Percentiles rank a stretch among this genome's conserved stretches.
These are phyloP conservation scores for Uromyces viciae-fabae DNA, from an alignment of 1,284 basidiomycete species.

Conservation along the genomic window DNA sequence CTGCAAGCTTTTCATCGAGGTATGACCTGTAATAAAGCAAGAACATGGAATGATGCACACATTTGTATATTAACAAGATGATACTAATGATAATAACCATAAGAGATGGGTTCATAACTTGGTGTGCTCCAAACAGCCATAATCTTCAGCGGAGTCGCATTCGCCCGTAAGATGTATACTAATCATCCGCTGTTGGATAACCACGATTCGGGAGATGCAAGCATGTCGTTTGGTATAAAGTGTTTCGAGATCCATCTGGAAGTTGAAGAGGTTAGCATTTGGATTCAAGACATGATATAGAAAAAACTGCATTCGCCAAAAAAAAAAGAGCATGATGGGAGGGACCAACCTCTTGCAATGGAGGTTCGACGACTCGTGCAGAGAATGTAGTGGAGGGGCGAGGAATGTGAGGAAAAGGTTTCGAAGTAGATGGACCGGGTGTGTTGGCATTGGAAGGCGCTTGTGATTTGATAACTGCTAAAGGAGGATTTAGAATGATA, in stretches of 20 bases:
- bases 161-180: slow-evolving; percentile 12
- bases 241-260: slow-evolving; percentile 38
- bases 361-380: slow-evolving; percentile 23
- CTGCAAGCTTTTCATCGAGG: slow-evolving; percentile 13
- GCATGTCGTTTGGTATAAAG: slow-evolving; percentile 34
- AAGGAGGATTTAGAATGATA: too few relatives aligned
- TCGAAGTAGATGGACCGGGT: neutral
- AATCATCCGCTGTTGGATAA: slow-evolving; percentile 24
- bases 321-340: neutral
- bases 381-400: neutral
- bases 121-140: slow-evolving; percentile 21
- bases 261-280: neutral
- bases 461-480: too few relatives aligned
- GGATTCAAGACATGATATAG: neutral
- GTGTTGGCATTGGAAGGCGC: neutral
- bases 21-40: neutral
- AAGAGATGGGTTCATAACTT: neutral
- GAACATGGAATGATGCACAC: neutral
- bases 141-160: slow-evolving; percentile 29
- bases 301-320: neutral
- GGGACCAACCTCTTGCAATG: slow-evolving; percentile 27
- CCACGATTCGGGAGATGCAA: slow-evolving; percentile 19
- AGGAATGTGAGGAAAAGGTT: neutral
- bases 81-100: neutral
- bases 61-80: neutral